Percentiles rank a stretch among this genome's conserved stretches.
These are phyloP conservation scores for Blastosporella zonata DNA, from an alignment of 1,284 basidiomycete species.

Conservation along the genomic window DNA sequence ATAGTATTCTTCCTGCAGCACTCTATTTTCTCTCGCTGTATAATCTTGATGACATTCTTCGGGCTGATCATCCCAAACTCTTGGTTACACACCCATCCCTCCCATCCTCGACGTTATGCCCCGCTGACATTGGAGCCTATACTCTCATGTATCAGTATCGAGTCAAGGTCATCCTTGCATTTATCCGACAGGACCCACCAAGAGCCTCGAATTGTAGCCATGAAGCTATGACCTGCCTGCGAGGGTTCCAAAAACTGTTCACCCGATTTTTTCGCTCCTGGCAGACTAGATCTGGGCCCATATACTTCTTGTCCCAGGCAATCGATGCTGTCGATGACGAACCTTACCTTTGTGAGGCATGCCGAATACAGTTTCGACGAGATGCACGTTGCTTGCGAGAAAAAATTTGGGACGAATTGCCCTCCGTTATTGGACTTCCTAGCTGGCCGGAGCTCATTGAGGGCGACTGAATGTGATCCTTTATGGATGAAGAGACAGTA, in stretches of 20 bases:
- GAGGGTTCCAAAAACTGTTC: slow-evolving; percentile 41
- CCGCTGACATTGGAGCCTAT: slow-evolving; percentile 45
- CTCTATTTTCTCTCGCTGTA: slow-evolving; percentile 62
- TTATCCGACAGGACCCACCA: slow-evolving; percentile 40
- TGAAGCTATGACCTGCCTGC: slow-evolving; percentile 32
- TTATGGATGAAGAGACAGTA: too few relatives aligned
- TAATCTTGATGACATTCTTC: slow-evolving; percentile 45
- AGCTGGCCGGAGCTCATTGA: slow-evolving; percentile 42
- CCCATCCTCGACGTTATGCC: slow-evolving; percentile 42
- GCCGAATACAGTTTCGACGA: slow-evolving; percentile 30
- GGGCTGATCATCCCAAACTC: slow-evolving; percentile 54
- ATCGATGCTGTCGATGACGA: slow-evolving; percentile 46
- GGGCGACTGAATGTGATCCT: slow-evolving; percentile 3
- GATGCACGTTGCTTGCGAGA: slow-evolving; percentile 40
- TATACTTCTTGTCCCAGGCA: slow-evolving; percentile 53
- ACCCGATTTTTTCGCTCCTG: slow-evolving; percentile 48
- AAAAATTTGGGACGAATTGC: slow-evolving; percentile 48
- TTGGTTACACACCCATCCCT: slow-evolving; percentile 46
- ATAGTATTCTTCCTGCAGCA: slow-evolving; percentile 47
- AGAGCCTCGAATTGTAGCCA: slow-evolving; percentile 26
- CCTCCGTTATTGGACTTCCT: slow-evolving; percentile 42
- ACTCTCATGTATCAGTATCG: slow-evolving; percentile 59
- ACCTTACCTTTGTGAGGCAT: slow-evolving; percentile 20
- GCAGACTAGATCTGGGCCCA: slow-evolving; percentile 48
- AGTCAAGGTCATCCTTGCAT: slow-evolving; percentile 47